Conservation (phyloP, 177 flowering plant species). For the Vitis hybrid region DNA sequence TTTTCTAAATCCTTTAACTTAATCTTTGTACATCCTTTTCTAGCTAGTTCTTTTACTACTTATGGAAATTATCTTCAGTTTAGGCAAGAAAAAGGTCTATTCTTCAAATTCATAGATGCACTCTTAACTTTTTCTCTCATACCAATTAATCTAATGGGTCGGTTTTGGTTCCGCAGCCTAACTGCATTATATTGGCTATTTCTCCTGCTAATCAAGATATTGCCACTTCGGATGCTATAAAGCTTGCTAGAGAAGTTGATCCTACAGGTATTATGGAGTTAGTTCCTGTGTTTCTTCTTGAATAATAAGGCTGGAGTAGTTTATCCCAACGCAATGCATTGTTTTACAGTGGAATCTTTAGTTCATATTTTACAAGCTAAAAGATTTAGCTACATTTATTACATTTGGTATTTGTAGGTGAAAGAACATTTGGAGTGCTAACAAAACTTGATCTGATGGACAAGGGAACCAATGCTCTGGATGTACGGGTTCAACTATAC, state of each 20-base stretch:
- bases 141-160: constrained; percentile 10
- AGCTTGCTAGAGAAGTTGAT: constrained; percentile 95
- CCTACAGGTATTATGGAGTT: constrained; percentile 62
- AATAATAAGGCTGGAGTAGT: too few species aligned
- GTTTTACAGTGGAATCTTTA: background rate
- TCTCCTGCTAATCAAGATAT: constrained; percentile 99
- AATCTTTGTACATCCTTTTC: too few species aligned
- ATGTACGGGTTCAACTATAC: constrained; percentile 47
- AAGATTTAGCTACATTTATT: background rate
- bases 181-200: constrained; percentile 91
- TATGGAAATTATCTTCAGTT: background rate
- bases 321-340: background rate
- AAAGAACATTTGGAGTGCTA: constrained; percentile 94
- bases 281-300: background rate
- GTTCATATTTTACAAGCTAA: background rate
- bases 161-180: constrained; percentile 63
- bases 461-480: constrained; percentile 93
- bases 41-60: background rate
- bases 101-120: background rate
- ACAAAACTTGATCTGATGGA: constrained; percentile 99
- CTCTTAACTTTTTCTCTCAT: background rate
- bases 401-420: constrained; percentile 49
- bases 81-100: background rate
- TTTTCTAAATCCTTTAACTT: background rate
- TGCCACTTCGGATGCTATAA: constrained; percentile 98